These are phyloP conservation scores for Termitomyces sp. DNA, from an alignment of 768 basidiomycete species.

Conservation along the genomic window DNA sequence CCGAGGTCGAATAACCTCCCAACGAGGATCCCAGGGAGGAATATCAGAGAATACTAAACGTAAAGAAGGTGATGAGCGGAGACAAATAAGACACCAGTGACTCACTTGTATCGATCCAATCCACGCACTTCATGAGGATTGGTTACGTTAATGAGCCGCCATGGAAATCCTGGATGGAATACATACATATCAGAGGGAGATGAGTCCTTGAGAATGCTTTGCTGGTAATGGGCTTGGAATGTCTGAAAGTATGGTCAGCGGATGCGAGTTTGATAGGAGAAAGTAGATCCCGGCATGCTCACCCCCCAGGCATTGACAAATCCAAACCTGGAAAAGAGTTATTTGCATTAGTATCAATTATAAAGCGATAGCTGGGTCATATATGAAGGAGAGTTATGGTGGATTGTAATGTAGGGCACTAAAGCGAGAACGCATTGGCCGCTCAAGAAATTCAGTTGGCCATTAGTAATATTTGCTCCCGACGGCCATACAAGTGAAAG, in stretches of 20 bases:
- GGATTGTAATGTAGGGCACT: neutral
- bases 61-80: neutral
- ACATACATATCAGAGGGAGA: constrained; percentile 8
- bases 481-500: no score
- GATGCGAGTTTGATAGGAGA: neutral
- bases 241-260: neutral
- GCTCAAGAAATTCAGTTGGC: neutral
- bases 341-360: constrained; percentile 7
- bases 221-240: constrained; percentile 11
- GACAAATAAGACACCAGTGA: neutral
- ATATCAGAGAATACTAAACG: constrained; percentile 56
- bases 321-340: constrained; percentile 45
- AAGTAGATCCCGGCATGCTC: constrained; percentile 21
- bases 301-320: constrained; percentile 77
- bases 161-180: neutral
- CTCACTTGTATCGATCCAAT: constrained; percentile 14
- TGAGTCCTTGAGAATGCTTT: constrained; percentile 1
- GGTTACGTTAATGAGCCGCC: neutral
- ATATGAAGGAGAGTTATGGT: neutral
- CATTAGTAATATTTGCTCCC: neutral
- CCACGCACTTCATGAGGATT: constrained; percentile 4
- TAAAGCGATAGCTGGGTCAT: neutral
- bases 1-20: constrained; percentile 74
- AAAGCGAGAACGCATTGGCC: neutral
- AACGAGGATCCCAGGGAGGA: constrained; percentile 57